A percentile compares a stretch with the other conserved stretches of the same genome.
Conservation (phyloP, 106 monocot genomes). For the Narthecium ossifragum region DNA sequence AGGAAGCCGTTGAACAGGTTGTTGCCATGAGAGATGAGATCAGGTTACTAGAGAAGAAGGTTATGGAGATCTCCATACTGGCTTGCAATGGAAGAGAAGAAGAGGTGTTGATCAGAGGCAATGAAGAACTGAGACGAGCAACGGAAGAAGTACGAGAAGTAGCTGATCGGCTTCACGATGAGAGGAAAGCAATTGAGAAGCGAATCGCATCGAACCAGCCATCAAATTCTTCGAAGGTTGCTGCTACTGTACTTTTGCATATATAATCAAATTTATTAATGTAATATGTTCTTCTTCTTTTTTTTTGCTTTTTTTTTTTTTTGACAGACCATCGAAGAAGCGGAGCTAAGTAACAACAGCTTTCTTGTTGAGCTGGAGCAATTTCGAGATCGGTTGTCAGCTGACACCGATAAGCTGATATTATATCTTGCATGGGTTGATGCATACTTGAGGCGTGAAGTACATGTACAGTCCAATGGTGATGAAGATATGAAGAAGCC, state of each 20-base stretch:
- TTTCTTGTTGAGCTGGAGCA: constrained; percentile 17
- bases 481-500: constrained; percentile 12
- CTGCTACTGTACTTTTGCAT: background rate
- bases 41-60: constrained; percentile 16
- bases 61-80: constrained; percentile 24
- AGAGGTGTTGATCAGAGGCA: constrained; percentile 3
- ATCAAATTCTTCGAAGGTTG: constrained; percentile 12
- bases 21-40: constrained; percentile 10
- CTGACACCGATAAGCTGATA: constrained; percentile 47
- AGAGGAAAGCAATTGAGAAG: constrained; percentile 10
- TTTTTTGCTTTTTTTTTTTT: background rate
- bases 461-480: constrained; percentile 12
- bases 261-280: background rate
- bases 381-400: constrained; percentile 23
- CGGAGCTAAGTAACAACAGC: constrained; percentile 1
- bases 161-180: constrained; percentile 7
- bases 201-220: background rate
- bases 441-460: constrained; percentile 29
- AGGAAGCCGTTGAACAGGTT: constrained; percentile 10
- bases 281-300: background rate
- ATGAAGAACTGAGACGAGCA: constrained; percentile 11
- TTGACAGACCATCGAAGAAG: background rate
- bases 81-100: constrained; percentile 12
- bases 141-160: constrained; percentile 18
- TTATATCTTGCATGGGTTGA: constrained; percentile 46